Evolutionary conservation across 805 yeast species (phyloP), one percentile per base, ranked within the genome.

Genomic region (Sugiyamaella marilandica): DNA sequence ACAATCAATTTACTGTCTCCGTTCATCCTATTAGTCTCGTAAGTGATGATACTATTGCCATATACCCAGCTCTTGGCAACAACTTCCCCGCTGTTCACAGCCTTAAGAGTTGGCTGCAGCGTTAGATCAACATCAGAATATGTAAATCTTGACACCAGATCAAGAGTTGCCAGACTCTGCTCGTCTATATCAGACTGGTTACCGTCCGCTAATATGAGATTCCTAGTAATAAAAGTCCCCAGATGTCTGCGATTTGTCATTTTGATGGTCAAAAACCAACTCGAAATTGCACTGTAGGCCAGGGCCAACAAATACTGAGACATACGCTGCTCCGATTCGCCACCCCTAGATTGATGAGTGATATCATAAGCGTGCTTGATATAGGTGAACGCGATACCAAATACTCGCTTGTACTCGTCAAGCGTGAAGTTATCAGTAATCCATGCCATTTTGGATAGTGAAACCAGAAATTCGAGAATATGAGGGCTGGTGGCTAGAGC

Each of bases 381-480:
- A 60, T 83, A 84, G 60, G 84, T 83, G 71, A 89, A 86, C 0
- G 90, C 84, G 64, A 89, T 85, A 1, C 87, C 96, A 71, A 89
- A 87, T 2, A 88, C 87, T 45, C 90, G 74, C 61, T 83, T 84
- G 65, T 77, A 85, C 60, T 89, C 96, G 47, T 86, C 94, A 16
- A 77, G 75, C 2, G 87, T 85, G 63, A 88, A 84, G 60, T 84
- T 84, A 1, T 87, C 76, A 0, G 87, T 82, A 53, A 88, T 67
- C 1, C 79, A 67, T 0, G 92, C 90, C 41, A 85, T 74, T 51
- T 84, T 77, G 0, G 87, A 76, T 37, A 90, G 68, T 0, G 88
- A 78, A 55, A 82, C 66, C 51, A 89, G 70, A 58, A 90, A 85
- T 62, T 89, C 96, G 54, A 90, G 68, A 32, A 86, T 83, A 56